Base-by-base conservation (phyloP, 768 basidiomycete genomes). In the Heimioporus sp. region DNA sequence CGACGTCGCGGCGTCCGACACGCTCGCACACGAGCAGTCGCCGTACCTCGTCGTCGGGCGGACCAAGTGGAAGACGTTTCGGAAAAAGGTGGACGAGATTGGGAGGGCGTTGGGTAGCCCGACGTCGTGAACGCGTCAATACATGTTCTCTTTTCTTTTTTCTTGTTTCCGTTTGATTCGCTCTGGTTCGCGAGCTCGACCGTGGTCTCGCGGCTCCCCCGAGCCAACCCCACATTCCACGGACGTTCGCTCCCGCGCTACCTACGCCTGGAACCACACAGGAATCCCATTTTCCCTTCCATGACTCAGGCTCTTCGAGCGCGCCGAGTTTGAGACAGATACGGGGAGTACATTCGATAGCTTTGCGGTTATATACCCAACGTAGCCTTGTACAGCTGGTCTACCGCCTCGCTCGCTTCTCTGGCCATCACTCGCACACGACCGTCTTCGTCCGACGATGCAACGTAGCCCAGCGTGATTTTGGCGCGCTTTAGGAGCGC, bases 311-410 rank as follows among this genome's bases (percentile, higher is more conserved):
- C 81, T 73, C 75, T 72, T 69, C 52, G 64, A 89, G 80, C 73
- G 63, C 57, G 73, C 83, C 72, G 73, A 75, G 73, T 76, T 76
- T 87, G 85, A 82, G 92, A 95, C 92, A 95, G 92, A 93, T 95
- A 92, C 91, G 92, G 80, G 88, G 90, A 75, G 51, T 36, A 69
- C 65, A 69, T 63, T 3, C 17, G n/a, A 35, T 13, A 15, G 13
- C 2, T 9, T 16, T 7, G 15, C 35, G 35, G 37, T 15, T 60
- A 58, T 36, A 62, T 44, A 55, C 61, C 48, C 74, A 84, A 39
- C 47, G 67, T 70, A 37, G 77, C 78, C 58, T 68, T 68, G 34
- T 77, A 73, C 46, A 89, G 62, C 55, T 80, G 72, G 43, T 77
- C 70, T 20, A 89, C 60, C 17, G 65, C 75, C 59, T 87, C 85